phyloP scores from a whole-genome alignment of 768 basidiomycete species.

The Leccinum uliginosum region DNA sequence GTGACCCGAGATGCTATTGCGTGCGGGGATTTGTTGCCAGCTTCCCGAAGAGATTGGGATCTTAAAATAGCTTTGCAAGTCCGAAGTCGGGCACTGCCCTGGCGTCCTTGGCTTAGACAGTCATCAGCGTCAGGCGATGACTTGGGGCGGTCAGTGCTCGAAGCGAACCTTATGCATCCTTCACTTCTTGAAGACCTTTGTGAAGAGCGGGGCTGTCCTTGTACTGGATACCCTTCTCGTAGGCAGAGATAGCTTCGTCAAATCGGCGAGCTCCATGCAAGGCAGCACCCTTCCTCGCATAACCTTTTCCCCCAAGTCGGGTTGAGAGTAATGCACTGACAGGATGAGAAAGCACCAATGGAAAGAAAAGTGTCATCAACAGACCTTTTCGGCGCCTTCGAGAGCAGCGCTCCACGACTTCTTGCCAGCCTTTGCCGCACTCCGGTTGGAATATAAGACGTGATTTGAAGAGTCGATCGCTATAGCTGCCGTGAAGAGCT shows the following conservation, averaged over 20 bases:
- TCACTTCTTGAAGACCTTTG: slow-evolving; percentile 87
- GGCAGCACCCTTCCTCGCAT: slow-evolving; percentile 89
- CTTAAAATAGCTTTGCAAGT: slow-evolving; percentile 73
- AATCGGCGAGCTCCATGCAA: slow-evolving; percentile 77
- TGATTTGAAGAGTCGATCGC: slow-evolving; percentile 77
- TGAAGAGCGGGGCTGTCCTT: slow-evolving; percentile 80
- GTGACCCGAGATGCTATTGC: slow-evolving; percentile 71
- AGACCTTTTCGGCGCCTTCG: slow-evolving; percentile 85
- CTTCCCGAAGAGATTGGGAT: slow-evolving; percentile 80
- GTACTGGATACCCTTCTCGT: slow-evolving; percentile 74
- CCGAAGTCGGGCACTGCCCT: slow-evolving; percentile 45
- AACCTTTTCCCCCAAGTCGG: slow-evolving; percentile 88
- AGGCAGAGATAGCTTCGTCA: slow-evolving; percentile 80
- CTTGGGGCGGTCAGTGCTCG: not conserved
- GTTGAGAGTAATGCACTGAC: slow-evolving; percentile 73
- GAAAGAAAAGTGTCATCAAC: not conserved
- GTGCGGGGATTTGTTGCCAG: slow-evolving; percentile 86
- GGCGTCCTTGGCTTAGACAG: slow-evolving; percentile 32
- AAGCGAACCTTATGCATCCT: slow-evolving; percentile 69
- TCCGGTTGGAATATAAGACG: slow-evolving; percentile 90
- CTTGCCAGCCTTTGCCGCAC: slow-evolving; percentile 87
- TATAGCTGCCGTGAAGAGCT: slow-evolving; percentile 79
- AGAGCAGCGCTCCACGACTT: slow-evolving; percentile 72
- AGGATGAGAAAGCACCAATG: not conserved
- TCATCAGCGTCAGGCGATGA: slow-evolving; percentile 1